Conservation (phyloP, 1,284 basidiomycete species). For the Irpex sp. region DNA sequence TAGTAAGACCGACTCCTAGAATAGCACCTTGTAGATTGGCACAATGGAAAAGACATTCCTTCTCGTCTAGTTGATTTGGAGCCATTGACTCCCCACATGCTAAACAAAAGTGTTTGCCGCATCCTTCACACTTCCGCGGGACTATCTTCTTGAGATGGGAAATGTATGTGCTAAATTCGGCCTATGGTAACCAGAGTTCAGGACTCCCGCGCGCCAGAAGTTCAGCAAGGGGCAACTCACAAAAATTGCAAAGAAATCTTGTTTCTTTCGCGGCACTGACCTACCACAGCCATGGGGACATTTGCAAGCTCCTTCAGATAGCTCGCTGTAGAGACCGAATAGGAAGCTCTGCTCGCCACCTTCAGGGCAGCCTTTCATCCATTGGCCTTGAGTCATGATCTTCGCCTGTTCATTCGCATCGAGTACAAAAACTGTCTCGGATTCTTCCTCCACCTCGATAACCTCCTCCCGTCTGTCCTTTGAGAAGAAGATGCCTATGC, state of each 20-base stretch:
- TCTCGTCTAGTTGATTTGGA: conserved; percentile 33
- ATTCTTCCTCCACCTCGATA: conserved; percentile 69
- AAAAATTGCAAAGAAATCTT: conserved; percentile 77
- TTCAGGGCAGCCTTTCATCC: conserved; percentile 95
- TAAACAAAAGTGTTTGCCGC: conserved; percentile 66
- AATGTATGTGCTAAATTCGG: conserved; percentile 67
- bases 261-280: conserved; percentile 51
- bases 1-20: conserved; percentile 77
- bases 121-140: conserved; percentile 56
- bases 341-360: conserved; percentile 85
- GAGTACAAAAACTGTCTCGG: conserved; percentile 47
- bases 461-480: conserved; percentile 84
- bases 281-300: conserved; percentile 75
- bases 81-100: conserved; percentile 73
- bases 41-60: conserved; percentile 77
- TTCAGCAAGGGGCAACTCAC: conserved; percentile 44
- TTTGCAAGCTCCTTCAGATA: conserved; percentile 55
- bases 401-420: conserved; percentile 45
- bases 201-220: not conserved
- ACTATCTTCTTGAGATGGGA: conserved; percentile 55
- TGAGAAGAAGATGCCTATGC: conserved; percentile 81
- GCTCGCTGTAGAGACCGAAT: conserved; percentile 75
- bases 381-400: conserved; percentile 82
- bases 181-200: conserved; percentile 32
- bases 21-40: conserved; percentile 82